Conservation (phyloP, 176 grass and related monocot species). For the Stipa capillata region DNA sequence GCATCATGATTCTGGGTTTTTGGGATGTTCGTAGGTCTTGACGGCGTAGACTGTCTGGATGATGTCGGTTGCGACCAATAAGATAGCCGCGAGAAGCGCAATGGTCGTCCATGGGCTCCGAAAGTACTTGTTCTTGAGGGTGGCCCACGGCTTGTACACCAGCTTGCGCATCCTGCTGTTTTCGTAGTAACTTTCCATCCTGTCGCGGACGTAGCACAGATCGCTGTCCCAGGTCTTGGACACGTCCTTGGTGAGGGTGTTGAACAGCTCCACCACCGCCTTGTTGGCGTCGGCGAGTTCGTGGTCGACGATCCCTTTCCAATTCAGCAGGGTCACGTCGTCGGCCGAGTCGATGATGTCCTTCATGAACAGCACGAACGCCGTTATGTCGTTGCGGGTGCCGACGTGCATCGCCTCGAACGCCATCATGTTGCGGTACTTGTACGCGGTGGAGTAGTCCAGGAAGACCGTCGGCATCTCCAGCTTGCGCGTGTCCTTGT, state of each 20-base stretch:
- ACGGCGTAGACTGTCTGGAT: no score
- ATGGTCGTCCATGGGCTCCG: no score
- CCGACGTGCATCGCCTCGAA: conserved; percentile 38
- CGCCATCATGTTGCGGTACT: conserved; percentile 31
- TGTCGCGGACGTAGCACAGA: neutral
- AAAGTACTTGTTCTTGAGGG: no score
- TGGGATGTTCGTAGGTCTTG: no score
- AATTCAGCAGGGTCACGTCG: conserved; percentile 29
- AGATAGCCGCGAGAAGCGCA: no score
- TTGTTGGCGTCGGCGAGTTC: neutral
- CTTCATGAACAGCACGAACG: conserved; percentile 38
- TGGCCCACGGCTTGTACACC: no score
- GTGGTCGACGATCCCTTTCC: neutral
- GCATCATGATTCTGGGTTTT: no score
- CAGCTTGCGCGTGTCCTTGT: neutral
- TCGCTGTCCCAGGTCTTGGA: neutral
- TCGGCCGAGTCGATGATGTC: conserved; percentile 21
- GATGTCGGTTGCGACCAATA: no score
- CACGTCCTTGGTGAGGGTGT: conserved; percentile 19
- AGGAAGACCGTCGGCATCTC: neutral
- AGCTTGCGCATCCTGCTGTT: no score
- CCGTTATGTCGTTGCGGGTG: conserved; percentile 19
- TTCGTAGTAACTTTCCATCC: no score
- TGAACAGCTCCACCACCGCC: conserved; percentile 15
- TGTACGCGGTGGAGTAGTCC: conserved; percentile 24